Conservation (phyloP, 2,329 filamentous ascomycete genomes). For the Fusarium agapanthi region DNA sequence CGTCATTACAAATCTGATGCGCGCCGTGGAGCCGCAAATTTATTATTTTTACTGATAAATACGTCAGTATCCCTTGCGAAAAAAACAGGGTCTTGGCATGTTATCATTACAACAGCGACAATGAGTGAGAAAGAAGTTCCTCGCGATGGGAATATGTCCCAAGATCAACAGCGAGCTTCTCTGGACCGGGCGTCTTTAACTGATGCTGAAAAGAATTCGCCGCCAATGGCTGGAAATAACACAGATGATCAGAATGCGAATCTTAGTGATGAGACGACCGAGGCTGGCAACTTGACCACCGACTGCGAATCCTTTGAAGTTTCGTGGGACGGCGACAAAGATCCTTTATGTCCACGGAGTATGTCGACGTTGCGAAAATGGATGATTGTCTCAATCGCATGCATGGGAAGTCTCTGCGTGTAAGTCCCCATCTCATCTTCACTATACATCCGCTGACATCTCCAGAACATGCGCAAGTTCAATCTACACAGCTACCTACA, state of each 20-base stretch:
- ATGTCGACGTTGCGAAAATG: slow-evolving; percentile 23
- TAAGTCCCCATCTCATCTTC: neutral
- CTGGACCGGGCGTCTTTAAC: neutral
- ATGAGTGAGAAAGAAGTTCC: neutral
- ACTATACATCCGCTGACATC: neutral
- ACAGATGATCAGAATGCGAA: neutral
- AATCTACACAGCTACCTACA: slow-evolving; percentile 63
- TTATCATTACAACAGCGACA: neutral
- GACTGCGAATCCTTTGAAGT: neutral
- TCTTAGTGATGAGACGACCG: slow-evolving; percentile 17
- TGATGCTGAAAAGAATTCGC: neutral
- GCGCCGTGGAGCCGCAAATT: slow-evolving; percentile 7
- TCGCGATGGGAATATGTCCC: neutral
- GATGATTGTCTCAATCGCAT: slow-evolving; percentile 26
- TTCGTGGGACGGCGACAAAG: slow-evolving; percentile 23
- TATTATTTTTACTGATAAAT: neutral
- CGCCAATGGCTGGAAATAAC: neutral
- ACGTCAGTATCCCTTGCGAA: neutral
- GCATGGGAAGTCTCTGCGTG: slow-evolving; percentile 24
- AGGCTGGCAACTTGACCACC: neutral
- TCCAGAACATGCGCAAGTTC: slow-evolving; percentile 79
- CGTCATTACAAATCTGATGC: slow-evolving; percentile 22
- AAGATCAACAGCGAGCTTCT: neutral
- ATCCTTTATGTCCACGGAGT: slow-evolving; percentile 16
- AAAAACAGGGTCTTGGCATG: neutral